Base-by-base conservation (phyloP, 75 land plant species). In the Adiantum capillusveneris region DNA sequence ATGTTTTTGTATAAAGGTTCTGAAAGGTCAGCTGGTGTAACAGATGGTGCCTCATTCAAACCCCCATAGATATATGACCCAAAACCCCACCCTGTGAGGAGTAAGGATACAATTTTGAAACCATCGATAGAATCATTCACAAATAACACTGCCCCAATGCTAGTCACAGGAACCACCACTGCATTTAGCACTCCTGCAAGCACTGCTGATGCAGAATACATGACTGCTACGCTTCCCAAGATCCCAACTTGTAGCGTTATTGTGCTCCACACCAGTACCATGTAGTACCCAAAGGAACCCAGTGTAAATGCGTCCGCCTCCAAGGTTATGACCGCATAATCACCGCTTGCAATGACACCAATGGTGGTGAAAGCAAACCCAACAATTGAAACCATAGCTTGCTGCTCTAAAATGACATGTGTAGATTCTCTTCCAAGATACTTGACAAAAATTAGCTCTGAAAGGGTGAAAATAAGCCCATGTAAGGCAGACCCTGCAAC, bases 381-480 rank as follows among this genome's bases (percentile, higher is more conserved):
- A 53, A 75, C 65, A 0, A 85, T 44, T 24, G 94, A 88, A 31
- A 85, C 87, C 76, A 80, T 75, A 18, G 75, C 70, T 70, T 88
- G 94, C 36, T 79, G 86, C 69, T 88, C 94, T 49, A 88, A 52
- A 29, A 88, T 86, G 29, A 85, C 85, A 64, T 85, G 94, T 56
- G 85, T 79, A 0, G 93, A 85, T 59, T 59, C 77, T 59, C 84
- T 76, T 6, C 86, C 90, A 19, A 85, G 31, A 24, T 85, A n/a
- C 67, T 80, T 85, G 27, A 85, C 53, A 34, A 88, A 85, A n/a
- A 82, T 60, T 22, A 85, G 69, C 70, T 88, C 90, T 11, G 94
- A 85, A 0, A 88, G 83, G 25, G 83, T 83, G 65, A 88, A 88
- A 21, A 88, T 85, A 16, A 88, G 77, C 1, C 94, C 94, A 57